Base-by-base conservation (phyloP, 192 early-diverging fungal species). In the Backusella macrospora region DNA sequence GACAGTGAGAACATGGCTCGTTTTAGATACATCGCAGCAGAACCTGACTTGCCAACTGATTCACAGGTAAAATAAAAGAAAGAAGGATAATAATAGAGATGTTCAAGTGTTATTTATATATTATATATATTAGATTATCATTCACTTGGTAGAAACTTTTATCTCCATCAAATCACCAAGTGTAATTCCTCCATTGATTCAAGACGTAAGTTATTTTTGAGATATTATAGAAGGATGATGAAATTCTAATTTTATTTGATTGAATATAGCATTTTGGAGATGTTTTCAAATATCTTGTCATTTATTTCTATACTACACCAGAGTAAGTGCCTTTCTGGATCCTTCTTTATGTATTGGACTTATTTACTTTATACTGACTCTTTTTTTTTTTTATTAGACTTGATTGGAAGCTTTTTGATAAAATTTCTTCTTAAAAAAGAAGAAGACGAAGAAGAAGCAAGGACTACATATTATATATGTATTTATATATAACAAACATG, bases 61-160 rank as follows among this genome's bases (percentile, higher is more conserved):
- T 59, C 52, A 59, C 52, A 59, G 21, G 52, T 59, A 4, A 59
- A 23, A 46, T 1, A 0, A 59, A 5, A 26, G 3, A 26, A 7
- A 13, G 21, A 23, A 4, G 9, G 29, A 34, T 34, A 34, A 34
- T 34, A 34, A 34, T 34, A 34, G 29, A 2, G 29, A 34, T 34
- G 0, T 0, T 34, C 2, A 34, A 34, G 1, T 34, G 2, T 34
- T 34, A 26, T 12, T 59, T 9, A 59, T 26, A 3, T 23, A 12
- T 55, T 55, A 13, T 10, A 46, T 23, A 21, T 55, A 8, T 23
- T 23, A 55, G 52, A 55, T 55, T 10, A 55, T 55, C 10, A 23
- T 55, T 55, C 52, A 55, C 21, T 55, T 55, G 8, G 52, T 55
- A 55, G 52, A 55, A 55, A 55, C 52, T 10, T 55, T 23, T 55